phyloP scores from a whole-genome alignment of 805 yeast species.

The Kodamaea neixiangensis region DNA sequence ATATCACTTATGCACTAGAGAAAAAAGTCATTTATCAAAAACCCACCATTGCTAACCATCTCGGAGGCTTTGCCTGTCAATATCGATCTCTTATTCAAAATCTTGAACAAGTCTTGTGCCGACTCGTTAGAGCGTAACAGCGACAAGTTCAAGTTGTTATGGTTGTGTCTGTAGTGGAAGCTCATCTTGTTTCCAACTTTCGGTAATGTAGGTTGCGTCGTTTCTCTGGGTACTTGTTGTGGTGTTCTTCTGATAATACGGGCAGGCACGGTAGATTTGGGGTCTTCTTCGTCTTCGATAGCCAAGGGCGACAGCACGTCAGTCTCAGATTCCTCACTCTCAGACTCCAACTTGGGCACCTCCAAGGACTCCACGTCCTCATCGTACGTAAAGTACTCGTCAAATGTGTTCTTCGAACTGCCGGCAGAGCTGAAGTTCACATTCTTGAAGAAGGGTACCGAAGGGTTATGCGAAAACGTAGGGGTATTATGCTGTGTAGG shows the following conservation, averaged over 20 bases:
- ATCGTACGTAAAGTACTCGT: slow-evolving; percentile 38
- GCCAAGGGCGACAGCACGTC: slow-evolving; percentile 10
- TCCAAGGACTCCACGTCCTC: slow-evolving; percentile 15
- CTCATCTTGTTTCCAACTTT: slow-evolving; percentile 28
- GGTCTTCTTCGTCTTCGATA: slow-evolving; percentile 10
- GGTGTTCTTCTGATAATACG: slow-evolving; percentile 8
- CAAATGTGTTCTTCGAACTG: slow-evolving; percentile 20
- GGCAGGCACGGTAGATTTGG: slow-evolving; percentile 9
- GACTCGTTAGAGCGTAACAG: slow-evolving; percentile 17
- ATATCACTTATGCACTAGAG: slow-evolving; percentile 23
- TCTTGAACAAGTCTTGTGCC: slow-evolving; percentile 30
- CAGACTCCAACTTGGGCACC: slow-evolving; percentile 6
- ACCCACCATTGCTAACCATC: slow-evolving; percentile 44
- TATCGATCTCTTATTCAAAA: slow-evolving; percentile 38
- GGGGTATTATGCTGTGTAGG: slow-evolving; percentile 10
- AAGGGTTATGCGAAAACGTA: slow-evolving; percentile 7
- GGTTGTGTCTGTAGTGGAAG: slow-evolving; percentile 38
- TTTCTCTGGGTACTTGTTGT: not conserved
- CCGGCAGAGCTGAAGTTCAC: slow-evolving; percentile 34
- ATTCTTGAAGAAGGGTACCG: slow-evolving; percentile 38
- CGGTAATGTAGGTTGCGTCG: not conserved
- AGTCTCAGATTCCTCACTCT: slow-evolving; percentile 13
- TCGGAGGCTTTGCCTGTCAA: slow-evolving; percentile 45
- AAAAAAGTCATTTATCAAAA: slow-evolving; percentile 45
- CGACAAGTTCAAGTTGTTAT: slow-evolving; percentile 37